phyloP scores from a whole-genome alignment of 805 yeast species.

The Candida ponderosae region DNA sequence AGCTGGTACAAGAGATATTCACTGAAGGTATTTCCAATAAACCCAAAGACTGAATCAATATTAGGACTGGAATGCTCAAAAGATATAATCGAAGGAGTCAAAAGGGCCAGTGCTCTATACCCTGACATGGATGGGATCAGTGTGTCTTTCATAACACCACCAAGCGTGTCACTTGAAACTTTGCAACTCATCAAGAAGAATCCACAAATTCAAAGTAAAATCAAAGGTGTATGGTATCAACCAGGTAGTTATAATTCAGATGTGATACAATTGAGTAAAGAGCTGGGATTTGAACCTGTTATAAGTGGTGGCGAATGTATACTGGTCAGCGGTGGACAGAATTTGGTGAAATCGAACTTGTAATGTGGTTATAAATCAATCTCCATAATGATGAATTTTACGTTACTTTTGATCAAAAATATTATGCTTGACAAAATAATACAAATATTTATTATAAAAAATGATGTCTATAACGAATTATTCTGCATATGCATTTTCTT shows the following conservation, averaged over 20 bases:
- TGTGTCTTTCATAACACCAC: constrained; percentile 72
- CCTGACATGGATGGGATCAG: constrained; percentile 37
- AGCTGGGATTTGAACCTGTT: constrained; percentile 24
- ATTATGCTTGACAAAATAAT: too few species aligned
- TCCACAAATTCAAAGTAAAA: constrained; percentile 22
- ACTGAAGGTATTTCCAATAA: constrained; percentile 58
- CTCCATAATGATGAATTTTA: too few species aligned
- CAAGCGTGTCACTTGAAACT: constrained; percentile 42
- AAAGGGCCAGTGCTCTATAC: constrained; percentile 13
- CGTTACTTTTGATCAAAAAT: too few species aligned
- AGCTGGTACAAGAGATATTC: constrained; percentile 55
- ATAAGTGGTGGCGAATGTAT: constrained; percentile 59
- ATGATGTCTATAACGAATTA: too few species aligned
- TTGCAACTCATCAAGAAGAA: constrained; percentile 22
- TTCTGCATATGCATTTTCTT: too few species aligned
- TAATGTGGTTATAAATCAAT: constrained; percentile 12
- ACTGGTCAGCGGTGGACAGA: constrained; percentile 55
- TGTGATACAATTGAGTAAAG: constrained; percentile 36
- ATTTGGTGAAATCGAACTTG: constrained; percentile 31
- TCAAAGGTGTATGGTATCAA: constrained; percentile 72
- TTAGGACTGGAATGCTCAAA: constrained; percentile 33
- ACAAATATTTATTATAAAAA: too few species aligned
- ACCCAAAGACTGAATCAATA: constrained; percentile 46
- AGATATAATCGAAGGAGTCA: constrained; percentile 22
- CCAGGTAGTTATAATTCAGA: constrained; percentile 66